These are phyloP conservation scores for Keqinozyma sinolaborantium DNA, from an alignment of 1,139 yeast species.

Conservation along the genomic window DNA sequence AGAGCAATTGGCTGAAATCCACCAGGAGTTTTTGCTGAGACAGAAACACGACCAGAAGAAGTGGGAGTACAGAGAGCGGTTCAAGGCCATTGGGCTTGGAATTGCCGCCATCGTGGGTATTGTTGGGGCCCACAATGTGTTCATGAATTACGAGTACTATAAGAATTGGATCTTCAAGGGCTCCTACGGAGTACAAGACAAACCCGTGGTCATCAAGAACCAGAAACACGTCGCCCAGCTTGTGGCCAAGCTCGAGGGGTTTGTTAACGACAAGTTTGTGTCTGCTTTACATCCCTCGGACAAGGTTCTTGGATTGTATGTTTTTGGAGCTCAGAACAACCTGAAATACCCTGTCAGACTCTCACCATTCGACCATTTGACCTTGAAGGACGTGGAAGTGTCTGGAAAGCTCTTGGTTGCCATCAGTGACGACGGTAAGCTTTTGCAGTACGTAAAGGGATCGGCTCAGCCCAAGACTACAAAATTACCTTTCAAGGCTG, in stretches of 20 bases:
- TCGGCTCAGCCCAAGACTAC: conserved; percentile 19
- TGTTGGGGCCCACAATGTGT: conserved; percentile 35
- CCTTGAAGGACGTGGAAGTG: conserved; percentile 56
- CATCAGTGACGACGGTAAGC: conserved; percentile 69
- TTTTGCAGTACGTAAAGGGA: conserved; percentile 60
- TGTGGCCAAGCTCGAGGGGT: conserved; percentile 15
- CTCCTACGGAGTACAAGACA: conserved; percentile 29
- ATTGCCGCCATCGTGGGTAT: conserved; percentile 27
- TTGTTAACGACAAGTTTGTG: conserved; percentile 17
- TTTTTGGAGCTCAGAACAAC: conserved; percentile 33
- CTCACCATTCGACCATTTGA: conserved; percentile 58
- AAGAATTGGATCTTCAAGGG: conserved; percentile 19
- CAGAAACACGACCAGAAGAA: conserved; percentile 18
- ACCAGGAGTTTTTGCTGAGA: conserved; percentile 21
- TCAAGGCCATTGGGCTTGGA: conserved; percentile 35
- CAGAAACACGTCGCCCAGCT: conserved; percentile 20
- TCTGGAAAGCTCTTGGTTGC: conserved; percentile 50
- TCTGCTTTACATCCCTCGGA: conserved; percentile 13
- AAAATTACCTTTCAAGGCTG: conserved; percentile 41
- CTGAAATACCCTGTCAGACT: conserved; percentile 58
- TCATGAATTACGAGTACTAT: conserved; percentile 39
- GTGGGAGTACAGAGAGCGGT: conserved; percentile 29
- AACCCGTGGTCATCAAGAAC: conserved; percentile 13
- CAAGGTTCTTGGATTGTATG: conserved; percentile 31
- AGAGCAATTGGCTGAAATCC: conserved; percentile 25